A percentile compares a stretch with the other conserved stretches of the same genome.
These are phyloP conservation scores for Oryza coarctata DNA, from an alignment of 176 grass and related monocot genomes.

Conservation along the genomic window DNA sequence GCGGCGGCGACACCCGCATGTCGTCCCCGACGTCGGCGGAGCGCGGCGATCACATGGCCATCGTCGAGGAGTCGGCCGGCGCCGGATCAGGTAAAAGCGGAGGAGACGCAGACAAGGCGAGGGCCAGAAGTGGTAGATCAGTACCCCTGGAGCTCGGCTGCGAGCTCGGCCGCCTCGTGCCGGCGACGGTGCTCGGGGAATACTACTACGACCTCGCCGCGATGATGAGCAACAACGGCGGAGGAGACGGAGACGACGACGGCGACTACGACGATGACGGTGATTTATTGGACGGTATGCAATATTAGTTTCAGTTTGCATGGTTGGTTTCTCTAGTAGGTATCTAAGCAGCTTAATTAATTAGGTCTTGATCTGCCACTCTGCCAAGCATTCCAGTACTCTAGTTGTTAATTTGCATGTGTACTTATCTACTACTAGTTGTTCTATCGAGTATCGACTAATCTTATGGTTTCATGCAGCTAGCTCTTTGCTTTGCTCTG, in stretches of 20 bases:
- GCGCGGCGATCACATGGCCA: neutral
- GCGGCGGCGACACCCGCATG: neutral
- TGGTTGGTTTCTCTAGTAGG: conserved; percentile 23
- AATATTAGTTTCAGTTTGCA: conserved; percentile 39
- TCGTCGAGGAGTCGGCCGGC: neutral
- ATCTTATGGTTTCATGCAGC: conserved; percentile 1
- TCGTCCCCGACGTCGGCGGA: conserved; percentile 18
- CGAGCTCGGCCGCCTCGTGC: conserved; percentile 34
- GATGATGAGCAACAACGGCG: conserved; percentile 48
- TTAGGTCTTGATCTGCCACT: conserved; percentile 38
- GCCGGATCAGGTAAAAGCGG: conserved; percentile 26
- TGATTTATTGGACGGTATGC: conserved; percentile 63
- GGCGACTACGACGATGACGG: conserved; percentile 55
- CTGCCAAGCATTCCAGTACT: neutral
- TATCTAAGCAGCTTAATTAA: neutral
- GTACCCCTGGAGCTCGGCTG: conserved; percentile 32
- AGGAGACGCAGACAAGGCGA: conserved; percentile 30
- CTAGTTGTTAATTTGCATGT: conserved; percentile 27
- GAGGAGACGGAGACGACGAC: conserved; percentile 49
- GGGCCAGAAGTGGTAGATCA: conserved; percentile 35
- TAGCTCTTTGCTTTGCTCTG: neutral
- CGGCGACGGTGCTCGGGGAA: conserved; percentile 17
- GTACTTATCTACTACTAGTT: conserved; percentile 23
- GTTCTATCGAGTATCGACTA: conserved; percentile 1
- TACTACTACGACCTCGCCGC: conserved; percentile 57